These are phyloP conservation scores for Asterella californica DNA, from an alignment of 225 moss, liverwort and hornwort genomes.

Conservation along the genomic window DNA sequence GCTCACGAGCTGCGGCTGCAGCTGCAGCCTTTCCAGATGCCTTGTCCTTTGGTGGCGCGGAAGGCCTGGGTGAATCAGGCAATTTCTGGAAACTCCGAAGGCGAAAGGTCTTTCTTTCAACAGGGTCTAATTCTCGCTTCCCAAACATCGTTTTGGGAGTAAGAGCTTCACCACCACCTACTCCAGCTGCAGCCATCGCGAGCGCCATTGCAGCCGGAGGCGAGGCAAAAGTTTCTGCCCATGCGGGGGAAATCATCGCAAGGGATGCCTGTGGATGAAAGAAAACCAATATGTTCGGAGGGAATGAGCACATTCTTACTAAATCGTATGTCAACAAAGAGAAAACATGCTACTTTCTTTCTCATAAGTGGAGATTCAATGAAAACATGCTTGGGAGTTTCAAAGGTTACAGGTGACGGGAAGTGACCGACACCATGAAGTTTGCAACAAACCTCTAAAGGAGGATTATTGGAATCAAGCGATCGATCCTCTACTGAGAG, in stretches of 20 bases:
- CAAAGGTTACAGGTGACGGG: too few species aligned
- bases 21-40: constrained; percentile 83
- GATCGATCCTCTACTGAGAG: constrained; percentile 99
- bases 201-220: constrained; percentile 98
- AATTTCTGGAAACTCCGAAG: constrained; percentile 69
- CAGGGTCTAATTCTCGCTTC: constrained; percentile 46
- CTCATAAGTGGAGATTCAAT: not conserved
- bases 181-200: constrained; percentile 96
- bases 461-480: constrained; percentile 80
- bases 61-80: constrained; percentile 56
- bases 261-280: constrained; percentile 65
- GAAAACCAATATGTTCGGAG: not conserved
- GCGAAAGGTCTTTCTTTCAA: constrained; percentile 64
- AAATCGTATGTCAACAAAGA: not conserved
- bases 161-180: constrained; percentile 74
- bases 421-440: not conserved
- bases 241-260: constrained; percentile 91
- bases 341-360: not conserved
- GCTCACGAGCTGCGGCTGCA: constrained; percentile 84
- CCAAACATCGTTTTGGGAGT: constrained; percentile 46
- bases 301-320: not conserved
- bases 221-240: constrained; percentile 97
- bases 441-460: constrained; percentile 56
- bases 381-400: not conserved
- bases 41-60: constrained; percentile 65